Evolutionary conservation across 2,329 filamentous ascomycete genomes (phyloP), one percentile per base, ranked within the genome.

Genomic region (Aciculosporium take): DNA sequence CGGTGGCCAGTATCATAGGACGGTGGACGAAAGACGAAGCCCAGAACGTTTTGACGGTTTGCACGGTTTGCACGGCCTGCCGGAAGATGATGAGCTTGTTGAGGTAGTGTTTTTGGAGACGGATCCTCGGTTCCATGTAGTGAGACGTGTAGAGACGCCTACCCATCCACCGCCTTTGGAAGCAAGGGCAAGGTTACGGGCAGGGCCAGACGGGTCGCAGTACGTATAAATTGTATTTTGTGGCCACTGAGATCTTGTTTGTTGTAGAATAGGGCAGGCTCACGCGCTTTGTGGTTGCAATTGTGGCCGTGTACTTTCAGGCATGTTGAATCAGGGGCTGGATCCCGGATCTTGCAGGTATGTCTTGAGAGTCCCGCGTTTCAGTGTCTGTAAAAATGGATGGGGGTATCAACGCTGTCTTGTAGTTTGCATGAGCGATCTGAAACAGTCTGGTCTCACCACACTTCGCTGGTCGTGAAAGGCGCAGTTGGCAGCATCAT

Each of bases 401-500:
- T 56, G 0, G 63, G 68, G n/a, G n/a, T 8, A 69, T 74, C 35
- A 76, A 76, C 44, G 71, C 72, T 0, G 68, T 80, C 5, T 65
- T 83, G 36, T 84, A 81, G 63, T 82, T 84, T 49, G 77, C 79
- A 0, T 81, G 81, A 0, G 71, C 69, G 13, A 85, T 86, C 50
- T 86, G 62, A 59, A 63, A 32, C 67, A 79, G 45, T 67, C 85
- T 4, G 81, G 81, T 5, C 64, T 84, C 5, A 62, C 51, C 46
- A 48, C 0, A 67, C 60, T 0, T 76, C 72, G 1, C 67, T 84
- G 0, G 64, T 84, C 1, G 80, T 80, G 0, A 84, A 80, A 0
- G 81, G 80, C 3, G 79, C 84, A 0, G 79, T 82, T 4, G 80
- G 80, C 3, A 77, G n/a, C n/a, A n/a, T n/a, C n/a, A n/a, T 84